Conservation (phyloP, 345 rosid genomes). For the Syzygium jambos region DNA sequence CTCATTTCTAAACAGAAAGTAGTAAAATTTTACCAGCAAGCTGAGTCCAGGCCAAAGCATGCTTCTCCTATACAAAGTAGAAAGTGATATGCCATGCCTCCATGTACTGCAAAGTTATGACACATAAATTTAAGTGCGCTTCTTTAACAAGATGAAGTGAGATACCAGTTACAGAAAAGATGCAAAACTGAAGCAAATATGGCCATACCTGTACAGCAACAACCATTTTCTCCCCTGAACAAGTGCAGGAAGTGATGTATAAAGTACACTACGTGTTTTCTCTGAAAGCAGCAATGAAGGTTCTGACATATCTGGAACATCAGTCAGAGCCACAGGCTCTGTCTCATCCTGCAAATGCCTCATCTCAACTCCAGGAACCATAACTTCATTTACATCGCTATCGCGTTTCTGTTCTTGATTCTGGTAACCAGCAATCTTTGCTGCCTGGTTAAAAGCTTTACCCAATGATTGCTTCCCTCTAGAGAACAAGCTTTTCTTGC, state of each 20-base stretch:
- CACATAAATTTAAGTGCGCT: not conserved
- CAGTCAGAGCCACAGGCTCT: constrained; percentile 9
- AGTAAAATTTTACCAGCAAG: constrained; percentile 43
- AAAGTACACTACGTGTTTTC: constrained; percentile 45
- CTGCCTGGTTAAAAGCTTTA: constrained; percentile 40
- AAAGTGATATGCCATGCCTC: constrained; percentile 95
- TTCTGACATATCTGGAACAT: constrained; percentile 57
- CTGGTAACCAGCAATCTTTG: constrained; percentile 39
- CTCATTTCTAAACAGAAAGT: not conserved
- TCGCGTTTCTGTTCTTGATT: constrained; percentile 36
- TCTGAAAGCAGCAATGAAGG: constrained; percentile 79
- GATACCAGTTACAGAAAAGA: not conserved
- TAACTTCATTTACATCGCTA: constrained; percentile 25
- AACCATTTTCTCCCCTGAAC: constrained; percentile 94
- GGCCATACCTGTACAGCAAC: constrained; percentile 68
- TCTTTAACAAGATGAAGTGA: not conserved
- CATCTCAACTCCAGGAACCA: constrained; percentile 52
- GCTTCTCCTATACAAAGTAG: constrained; percentile 90
- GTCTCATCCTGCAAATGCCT: constrained; percentile 32
- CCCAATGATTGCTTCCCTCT: constrained; percentile 63
- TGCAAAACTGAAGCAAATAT: not conserved
- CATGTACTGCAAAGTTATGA: constrained; percentile 58
- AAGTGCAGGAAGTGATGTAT: constrained; percentile 77
- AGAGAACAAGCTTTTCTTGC: constrained; percentile 58
- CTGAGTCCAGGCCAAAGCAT: constrained; percentile 92